Base-by-base conservation (phyloP, 2,329 filamentous ascomycete genomes). In the Fusarium sp. region DNA sequence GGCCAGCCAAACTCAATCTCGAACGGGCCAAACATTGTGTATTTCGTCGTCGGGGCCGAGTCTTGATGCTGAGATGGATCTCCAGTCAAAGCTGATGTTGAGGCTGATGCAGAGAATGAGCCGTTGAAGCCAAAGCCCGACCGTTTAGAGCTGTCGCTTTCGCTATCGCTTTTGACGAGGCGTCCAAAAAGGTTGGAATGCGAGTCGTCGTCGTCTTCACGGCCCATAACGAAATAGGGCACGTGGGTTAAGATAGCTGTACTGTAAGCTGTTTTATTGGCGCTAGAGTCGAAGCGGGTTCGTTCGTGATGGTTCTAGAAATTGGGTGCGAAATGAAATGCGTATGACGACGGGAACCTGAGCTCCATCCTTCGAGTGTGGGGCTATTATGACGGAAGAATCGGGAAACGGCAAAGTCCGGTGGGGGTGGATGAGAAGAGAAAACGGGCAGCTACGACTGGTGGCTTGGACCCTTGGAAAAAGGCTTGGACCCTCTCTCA, bases 161-260 rank as follows among this genome's bases (percentile, higher is more conserved):
- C 84, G 80, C 72, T 82, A 85, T 58, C 24, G 76, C 83, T 84
- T 64, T 35, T 56, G 24, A 36, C 22, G 22, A 62, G 65, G 20
- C 61, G 70, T 4, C 70, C 66, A 58, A 75, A 75, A 59, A 63
- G 44, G 51, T 57, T 36, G 14, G 55, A 20, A n/a, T 24, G 11
- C 3, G 55, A 58, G 22, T 76, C 64, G 65, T 66, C 64, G 65
- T 66, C 62, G 67, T 66, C 64, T 62, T 72, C 67, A 35, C 71
- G 74, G 29, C 59, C 58, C 79, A 77, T 78, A 33, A 46, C 46
- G 40, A 22, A 27, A 20, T 17, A 11, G 27, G n/a, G 16, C 53
- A 51, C 16, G 57, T 46, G 44, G 16, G 24, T 40, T 67, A 66
- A 66, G 44, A 42, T 35, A 49, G 24, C 14, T 8, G 11, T 10